Evolutionary conservation across 345 rosid species (phyloP).

Genomic region (Salix purpurea): DNA sequence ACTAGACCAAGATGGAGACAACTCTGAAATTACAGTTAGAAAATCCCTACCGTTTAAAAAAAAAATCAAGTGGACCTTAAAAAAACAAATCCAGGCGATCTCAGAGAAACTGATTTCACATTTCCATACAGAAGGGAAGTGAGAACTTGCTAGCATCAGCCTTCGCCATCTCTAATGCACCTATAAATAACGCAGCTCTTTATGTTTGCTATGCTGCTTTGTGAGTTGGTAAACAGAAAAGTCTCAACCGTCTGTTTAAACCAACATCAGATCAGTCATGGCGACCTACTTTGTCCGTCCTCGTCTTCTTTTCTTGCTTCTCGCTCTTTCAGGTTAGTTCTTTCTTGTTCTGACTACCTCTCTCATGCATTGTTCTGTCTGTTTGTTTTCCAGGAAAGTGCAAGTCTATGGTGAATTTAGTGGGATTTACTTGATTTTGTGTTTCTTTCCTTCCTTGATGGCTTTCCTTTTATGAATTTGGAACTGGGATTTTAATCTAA

Average conservation of each 20-base stretch:
- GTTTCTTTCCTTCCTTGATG: not conserved
- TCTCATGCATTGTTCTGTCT: not conserved
- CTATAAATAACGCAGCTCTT: not conserved
- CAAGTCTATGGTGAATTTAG: not conserved
- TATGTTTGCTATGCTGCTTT: no score
- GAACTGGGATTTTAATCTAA: not conserved
- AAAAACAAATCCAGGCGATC: not conserved
- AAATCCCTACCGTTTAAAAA: not conserved
- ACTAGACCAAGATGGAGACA: not conserved
- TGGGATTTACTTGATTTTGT: not conserved
- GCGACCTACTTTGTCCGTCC: constrained; percentile 28
- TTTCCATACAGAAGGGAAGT: not conserved
- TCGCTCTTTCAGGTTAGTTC: constrained; percentile 50
- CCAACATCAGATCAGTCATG: constrained; percentile 33
- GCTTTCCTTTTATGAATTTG: not conserved
- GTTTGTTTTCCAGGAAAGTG: not conserved
- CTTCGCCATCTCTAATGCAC: not conserved
- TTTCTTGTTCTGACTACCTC: not conserved
- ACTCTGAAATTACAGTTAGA: not conserved
- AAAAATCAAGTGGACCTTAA: not conserved
- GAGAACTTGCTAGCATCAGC: no score
- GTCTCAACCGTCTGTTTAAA: not conserved
- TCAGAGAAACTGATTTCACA: not conserved
- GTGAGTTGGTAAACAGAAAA: constrained; percentile 8
- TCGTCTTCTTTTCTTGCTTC: constrained; percentile 31